Evolutionary conservation across 192 early-diverging fungal species (phyloP).

Genomic region (Rhizoclosmatium sp.): DNA sequence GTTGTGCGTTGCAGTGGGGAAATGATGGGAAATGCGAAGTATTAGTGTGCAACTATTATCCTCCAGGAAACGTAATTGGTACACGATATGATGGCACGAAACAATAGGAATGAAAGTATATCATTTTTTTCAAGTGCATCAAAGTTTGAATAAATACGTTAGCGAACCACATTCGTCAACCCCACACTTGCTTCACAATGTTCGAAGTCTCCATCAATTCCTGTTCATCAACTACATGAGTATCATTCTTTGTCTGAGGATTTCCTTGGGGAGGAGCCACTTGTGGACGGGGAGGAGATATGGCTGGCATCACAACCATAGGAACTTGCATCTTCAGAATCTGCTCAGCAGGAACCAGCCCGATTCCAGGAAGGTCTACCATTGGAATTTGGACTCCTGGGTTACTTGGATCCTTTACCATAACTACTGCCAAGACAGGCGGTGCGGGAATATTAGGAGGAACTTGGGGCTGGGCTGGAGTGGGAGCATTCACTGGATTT

Average conservation of each 20-base stretch:
- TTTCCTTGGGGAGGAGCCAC: background rate
- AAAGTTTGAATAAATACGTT: background rate
- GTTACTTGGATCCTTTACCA: conserved; percentile 20
- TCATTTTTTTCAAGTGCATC: background rate
- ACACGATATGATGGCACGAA: background rate
- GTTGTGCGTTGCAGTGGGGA: conserved; percentile 13
- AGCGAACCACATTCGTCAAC: background rate
- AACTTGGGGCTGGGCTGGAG: background rate
- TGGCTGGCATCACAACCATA: conserved; percentile 33
- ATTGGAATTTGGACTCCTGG: conserved; percentile 27
- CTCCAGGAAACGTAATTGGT: conserved; percentile 12
- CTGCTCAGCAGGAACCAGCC: conserved; percentile 36
- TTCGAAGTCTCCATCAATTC: background rate
- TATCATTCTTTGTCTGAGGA: background rate
- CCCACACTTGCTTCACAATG: conserved; percentile 31
- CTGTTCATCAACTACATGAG: background rate
- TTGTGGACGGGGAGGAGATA: background rate
- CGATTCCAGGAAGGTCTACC: conserved; percentile 35
- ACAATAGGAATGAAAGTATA: too few relatives aligned
- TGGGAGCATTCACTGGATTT: background rate
- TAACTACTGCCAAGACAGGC: conserved; percentile 19
- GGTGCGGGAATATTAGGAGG: conserved; percentile 33
- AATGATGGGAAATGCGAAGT: conserved; percentile 24
- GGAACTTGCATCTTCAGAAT: conserved; percentile 36
- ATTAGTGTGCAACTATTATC: conserved; percentile 18